A percentile compares a stretch with the other conserved stretches of the same genome.
phyloP scores from a whole-genome alignment of 2,329 filamentous ascomycete genomes.

The Fusarium luffae region DNA sequence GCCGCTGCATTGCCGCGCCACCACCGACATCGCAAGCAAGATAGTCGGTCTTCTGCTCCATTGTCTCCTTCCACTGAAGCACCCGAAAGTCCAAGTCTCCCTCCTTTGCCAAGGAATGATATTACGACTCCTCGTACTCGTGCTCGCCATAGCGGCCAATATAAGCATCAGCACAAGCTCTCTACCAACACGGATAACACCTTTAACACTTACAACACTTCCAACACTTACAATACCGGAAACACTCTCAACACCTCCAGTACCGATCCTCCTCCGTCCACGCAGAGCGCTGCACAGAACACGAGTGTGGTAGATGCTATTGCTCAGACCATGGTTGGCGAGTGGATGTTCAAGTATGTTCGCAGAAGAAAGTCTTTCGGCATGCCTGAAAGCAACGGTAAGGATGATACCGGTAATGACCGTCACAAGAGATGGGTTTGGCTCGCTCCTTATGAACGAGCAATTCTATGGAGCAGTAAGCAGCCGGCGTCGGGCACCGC shows the following conservation, averaged over 20 bases:
- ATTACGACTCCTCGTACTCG: conserved; percentile 70
- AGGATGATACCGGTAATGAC: conserved; percentile 77
- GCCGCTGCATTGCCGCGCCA: conserved; percentile 76
- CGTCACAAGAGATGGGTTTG: conserved; percentile 98
- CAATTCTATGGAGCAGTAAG: conserved; percentile 98
- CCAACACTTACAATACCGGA: conserved; percentile 65
- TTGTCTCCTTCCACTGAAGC: conserved; percentile 75
- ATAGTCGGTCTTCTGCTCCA: conserved; percentile 71
- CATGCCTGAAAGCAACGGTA: conserved; percentile 72
- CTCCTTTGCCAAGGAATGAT: conserved; percentile 78
- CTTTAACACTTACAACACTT: conserved; percentile 51
- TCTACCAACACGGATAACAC: conserved; percentile 71
- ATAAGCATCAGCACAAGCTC: conserved; percentile 66
- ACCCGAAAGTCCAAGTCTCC: conserved; percentile 76
- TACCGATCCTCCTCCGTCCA: conserved; percentile 53
- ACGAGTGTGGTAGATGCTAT: conserved; percentile 94
- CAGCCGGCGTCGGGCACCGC: conserved; percentile 90
- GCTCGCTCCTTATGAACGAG: conserved; percentile 94
- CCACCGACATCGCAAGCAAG: conserved; percentile 60
- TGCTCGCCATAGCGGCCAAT: conserved; percentile 54
- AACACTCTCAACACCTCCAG: conserved; percentile 64
- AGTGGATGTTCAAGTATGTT: conserved; percentile 96
- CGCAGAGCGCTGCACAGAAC: conserved; percentile 69
- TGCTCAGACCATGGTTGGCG: conserved; percentile 97
- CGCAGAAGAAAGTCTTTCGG: conserved; percentile 91